Percentiles rank a stretch among this genome's conserved stretches.
These are phyloP conservation scores for Epichloe sibirici DNA, from an alignment of 2,329 filamentous ascomycete species.

Conservation along the genomic window DNA sequence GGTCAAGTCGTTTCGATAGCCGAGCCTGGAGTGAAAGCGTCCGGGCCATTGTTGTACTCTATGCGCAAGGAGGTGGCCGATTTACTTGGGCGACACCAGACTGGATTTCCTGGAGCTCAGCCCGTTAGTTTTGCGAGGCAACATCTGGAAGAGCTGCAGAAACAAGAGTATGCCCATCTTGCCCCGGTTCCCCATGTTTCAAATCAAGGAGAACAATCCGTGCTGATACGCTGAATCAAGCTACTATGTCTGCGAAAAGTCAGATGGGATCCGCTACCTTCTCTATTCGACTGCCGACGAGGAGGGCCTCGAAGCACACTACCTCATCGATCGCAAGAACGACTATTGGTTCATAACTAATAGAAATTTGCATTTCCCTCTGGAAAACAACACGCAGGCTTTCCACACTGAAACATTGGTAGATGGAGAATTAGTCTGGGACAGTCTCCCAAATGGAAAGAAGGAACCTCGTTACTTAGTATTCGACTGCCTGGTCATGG, in stretches of 20 bases:
- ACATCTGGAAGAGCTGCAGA: conserved; percentile 72
- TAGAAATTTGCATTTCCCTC: conserved; percentile 65
- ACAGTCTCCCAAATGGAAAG: conserved; percentile 56
- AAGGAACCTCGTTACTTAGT: conserved; percentile 73
- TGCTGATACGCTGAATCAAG: conserved; percentile 25
- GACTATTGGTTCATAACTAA: conserved; percentile 80
- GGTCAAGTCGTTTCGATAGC: conserved; percentile 38
- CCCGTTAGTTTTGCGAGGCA: conserved; percentile 80
- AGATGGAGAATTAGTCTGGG: conserved; percentile 87
- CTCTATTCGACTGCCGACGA: conserved; percentile 70
- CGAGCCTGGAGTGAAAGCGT: conserved; percentile 53
- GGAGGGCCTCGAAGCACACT: conserved; percentile 55
- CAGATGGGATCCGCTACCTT: conserved; percentile 90
- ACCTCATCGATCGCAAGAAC: conserved; percentile 95
- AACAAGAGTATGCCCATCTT: conserved; percentile 50
- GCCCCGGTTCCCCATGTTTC: conserved; percentile 3
- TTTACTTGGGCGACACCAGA: conserved; percentile 58
- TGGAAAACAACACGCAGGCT: conserved; percentile 46
- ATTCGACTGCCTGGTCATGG: conserved; percentile 82
- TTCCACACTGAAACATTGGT: conserved; percentile 76
- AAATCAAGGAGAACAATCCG: too few relatives aligned
- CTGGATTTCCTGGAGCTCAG: conserved; percentile 77
- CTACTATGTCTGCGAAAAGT: conserved; percentile 98
- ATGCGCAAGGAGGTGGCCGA: conserved; percentile 64
- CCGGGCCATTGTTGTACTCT: conserved; percentile 42